Evolutionary conservation across 2,329 filamentous ascomycete genomes (phyloP).

Genomic region (Monascus ruber): DNA sequence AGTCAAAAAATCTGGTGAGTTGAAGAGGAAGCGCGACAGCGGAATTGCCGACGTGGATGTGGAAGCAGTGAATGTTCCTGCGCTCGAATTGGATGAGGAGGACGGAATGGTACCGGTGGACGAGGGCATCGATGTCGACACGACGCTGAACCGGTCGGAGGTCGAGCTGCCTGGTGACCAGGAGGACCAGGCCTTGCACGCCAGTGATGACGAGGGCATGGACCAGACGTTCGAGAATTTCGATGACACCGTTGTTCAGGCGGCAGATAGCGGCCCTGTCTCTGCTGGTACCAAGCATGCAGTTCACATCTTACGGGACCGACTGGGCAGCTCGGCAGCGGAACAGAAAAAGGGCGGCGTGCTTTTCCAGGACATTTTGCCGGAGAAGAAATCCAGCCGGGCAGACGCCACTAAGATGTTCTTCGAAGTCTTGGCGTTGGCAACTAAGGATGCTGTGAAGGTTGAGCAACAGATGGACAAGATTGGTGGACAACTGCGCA

Average conservation of each 20-base stretch:
- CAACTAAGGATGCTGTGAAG: slow-evolving; percentile 96
- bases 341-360: slow-evolving; percentile 67
- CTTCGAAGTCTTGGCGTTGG: slow-evolving; percentile 89
- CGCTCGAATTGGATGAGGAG: slow-evolving; percentile 52
- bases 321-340: slow-evolving; percentile 53
- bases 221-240: slow-evolving; percentile 49
- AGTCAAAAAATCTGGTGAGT: slow-evolving; percentile 62
- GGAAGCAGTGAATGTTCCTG: slow-evolving; percentile 52
- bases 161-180: slow-evolving; percentile 57
- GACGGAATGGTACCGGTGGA: slow-evolving; percentile 42
- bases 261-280: slow-evolving; percentile 73
- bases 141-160: slow-evolving; percentile 40
- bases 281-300: slow-evolving; percentile 90
- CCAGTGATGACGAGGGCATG: slow-evolving; percentile 38
- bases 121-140: slow-evolving; percentile 41
- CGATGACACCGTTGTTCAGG: slow-evolving; percentile 71
- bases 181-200: slow-evolving; percentile 29
- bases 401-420: slow-evolving; percentile 99
- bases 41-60: slow-evolving; percentile 72
- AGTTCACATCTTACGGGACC: slow-evolving; percentile 83
- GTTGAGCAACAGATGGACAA: slow-evolving; percentile 68
- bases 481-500: slow-evolving; percentile 68
- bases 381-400: slow-evolving; percentile 67
- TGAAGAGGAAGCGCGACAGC: slow-evolving; percentile 89
- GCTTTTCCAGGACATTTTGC: slow-evolving; percentile 83